Base-by-base conservation (phyloP, 2,329 filamentous ascomycete genomes). In the Trichoderma arundinaceum region DNA sequence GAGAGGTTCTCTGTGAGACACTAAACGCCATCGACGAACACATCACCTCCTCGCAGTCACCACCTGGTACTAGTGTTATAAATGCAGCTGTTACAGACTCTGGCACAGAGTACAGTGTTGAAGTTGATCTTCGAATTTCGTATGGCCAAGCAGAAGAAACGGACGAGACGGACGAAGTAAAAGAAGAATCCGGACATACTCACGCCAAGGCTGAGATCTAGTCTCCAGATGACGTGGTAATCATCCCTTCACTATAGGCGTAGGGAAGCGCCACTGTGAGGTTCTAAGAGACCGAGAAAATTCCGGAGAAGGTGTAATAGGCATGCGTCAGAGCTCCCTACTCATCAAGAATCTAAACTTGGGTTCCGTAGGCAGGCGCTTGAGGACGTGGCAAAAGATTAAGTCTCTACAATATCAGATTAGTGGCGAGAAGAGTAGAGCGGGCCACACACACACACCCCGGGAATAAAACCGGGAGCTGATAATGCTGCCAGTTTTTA, bases 331-430 rank as follows among this genome's bases (percentile, higher is more conserved):
- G 79, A 92, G 92, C 65, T 96, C 95, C 44, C 84, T 98, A 15
- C 96, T 97, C 76, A 90, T 98, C 81, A 97, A 97, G 75, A 94
- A 95, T 53, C 96, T 97, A 72, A 92, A 97, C 71, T 84, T 98
- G 70, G 94, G 94, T 17, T 92, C 94, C 3, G 94, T 98, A 71
- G 94, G 94, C 8, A 86, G 92, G 65, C 86, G 94, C 68, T 80
- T 98, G 68, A 96, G 96, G 77, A 97, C 94, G 2, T 98, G 94
- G 94, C 92, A 97, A 78, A 97, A 95, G 78, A 94, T 98, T n/a
- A n/a, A n/a, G n/a, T 77, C 96, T 3, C 84, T 98, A 69, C 94
- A 98, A 75, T 92, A 96, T 73, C 92, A 97, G 76, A 89, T 94
- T 48, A 90, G 86, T 69, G 84, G 85, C 51, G 71, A 70, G 51